Evolutionary conservation across 257 asterid species (phyloP).

Genomic region (Solanum chiquidenum): DNA sequence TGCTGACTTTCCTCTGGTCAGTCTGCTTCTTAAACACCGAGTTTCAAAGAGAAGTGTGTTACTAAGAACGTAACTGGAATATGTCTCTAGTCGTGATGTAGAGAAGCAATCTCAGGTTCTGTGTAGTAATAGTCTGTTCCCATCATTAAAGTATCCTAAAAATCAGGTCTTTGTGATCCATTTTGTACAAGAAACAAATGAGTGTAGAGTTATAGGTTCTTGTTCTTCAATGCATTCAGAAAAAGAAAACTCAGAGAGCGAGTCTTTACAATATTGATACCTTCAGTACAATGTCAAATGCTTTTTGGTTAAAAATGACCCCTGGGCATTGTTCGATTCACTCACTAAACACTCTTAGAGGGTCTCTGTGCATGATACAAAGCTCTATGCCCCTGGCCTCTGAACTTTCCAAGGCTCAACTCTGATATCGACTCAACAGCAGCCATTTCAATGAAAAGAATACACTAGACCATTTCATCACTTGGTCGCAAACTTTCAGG

Average conservation of each 20-base stretch:
- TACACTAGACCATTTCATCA: background rate
- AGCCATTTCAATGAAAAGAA: background rate
- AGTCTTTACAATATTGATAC: no score
- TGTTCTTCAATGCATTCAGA: background rate
- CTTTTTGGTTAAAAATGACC: no score
- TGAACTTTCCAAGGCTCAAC: background rate
- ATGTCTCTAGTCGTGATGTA: background rate
- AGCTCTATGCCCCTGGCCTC: no score
- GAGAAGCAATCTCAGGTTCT: constrained; percentile 32
- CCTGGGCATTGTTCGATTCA: no score
- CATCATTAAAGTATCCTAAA: constrained; percentile 71
- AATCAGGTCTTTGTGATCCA: background rate
- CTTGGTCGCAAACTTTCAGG: background rate
- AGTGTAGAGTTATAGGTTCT: background rate
- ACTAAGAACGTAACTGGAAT: background rate
- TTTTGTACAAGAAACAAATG: background rate
- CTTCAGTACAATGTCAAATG: no score
- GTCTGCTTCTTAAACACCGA: constrained; percentile 75
- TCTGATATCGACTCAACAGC: background rate
- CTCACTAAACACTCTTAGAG: no score
- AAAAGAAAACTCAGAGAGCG: background rate
- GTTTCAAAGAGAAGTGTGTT: background rate
- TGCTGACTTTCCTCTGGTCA: constrained; percentile 17
- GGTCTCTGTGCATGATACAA: no score
- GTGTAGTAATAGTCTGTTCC: constrained; percentile 82